Conservation (phyloP, 202 grass and related monocot species). For the Dendrocalamus latiflorus region DNA sequence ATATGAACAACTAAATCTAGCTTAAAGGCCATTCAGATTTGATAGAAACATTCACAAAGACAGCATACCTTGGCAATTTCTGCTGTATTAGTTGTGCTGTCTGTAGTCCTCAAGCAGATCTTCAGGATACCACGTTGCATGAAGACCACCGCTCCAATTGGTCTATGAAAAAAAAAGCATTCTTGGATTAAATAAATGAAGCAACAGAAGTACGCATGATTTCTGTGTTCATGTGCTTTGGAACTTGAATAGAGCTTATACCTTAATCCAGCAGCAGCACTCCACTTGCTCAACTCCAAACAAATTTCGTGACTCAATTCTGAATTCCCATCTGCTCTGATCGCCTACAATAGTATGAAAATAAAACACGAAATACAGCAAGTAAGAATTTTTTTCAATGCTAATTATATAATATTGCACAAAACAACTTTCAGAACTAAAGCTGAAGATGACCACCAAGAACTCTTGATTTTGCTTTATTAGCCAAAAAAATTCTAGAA, state of each 20-base stretch:
- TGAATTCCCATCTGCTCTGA: slow-evolving; percentile 68
- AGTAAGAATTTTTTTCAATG: too few species aligned
- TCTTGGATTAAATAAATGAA: background rate
- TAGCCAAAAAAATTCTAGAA: background rate
- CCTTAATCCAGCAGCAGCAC: slow-evolving; percentile 67
- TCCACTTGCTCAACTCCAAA: slow-evolving; percentile 62
- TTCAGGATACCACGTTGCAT: slow-evolving; percentile 76
- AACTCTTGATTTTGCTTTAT: too few species aligned
- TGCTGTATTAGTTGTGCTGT: too few species aligned
- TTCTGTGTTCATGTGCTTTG: background rate
- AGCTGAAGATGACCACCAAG: too few species aligned
- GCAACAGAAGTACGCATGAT: background rate
- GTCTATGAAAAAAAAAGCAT: slow-evolving; percentile 31
- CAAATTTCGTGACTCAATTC: slow-evolving; percentile 70
- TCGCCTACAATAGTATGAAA: too few species aligned
- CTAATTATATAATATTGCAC: too few species aligned
- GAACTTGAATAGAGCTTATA: slow-evolving; percentile 2
- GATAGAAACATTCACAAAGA: too few species aligned
- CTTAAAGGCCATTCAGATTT: too few species aligned
- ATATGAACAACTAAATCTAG: too few species aligned
- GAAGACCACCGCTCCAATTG: slow-evolving; percentile 85
- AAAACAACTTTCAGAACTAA: too few species aligned
- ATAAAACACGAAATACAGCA: slow-evolving; percentile 7
- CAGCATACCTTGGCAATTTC: too few species aligned
- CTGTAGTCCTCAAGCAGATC: too few species aligned